phyloP scores from a whole-genome alignment of 352 stramenopile species.

The Phytophthora capsici region DNA sequence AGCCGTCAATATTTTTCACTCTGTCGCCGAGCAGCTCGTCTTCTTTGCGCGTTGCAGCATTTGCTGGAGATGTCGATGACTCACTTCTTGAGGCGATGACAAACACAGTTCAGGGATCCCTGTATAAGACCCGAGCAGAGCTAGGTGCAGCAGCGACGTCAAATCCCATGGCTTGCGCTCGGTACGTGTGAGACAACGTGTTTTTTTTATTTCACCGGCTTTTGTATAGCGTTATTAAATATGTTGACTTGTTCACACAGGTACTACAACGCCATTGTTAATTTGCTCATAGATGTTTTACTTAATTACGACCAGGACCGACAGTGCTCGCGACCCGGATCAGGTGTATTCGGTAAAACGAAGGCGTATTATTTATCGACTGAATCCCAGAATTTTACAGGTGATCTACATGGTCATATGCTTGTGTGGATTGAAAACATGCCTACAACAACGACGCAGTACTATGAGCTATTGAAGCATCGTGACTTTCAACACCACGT shows the following conservation, averaged over 20 bases:
- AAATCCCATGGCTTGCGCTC: background rate
- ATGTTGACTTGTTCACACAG: background rate
- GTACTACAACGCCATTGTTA: background rate
- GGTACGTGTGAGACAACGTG: no score
- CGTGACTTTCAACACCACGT: background rate
- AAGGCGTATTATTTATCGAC: no score
- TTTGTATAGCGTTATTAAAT: background rate
- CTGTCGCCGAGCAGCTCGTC: background rate
- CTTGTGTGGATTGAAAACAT: background rate
- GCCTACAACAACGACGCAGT: background rate
- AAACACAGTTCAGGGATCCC: background rate
- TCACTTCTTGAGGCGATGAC: background rate
- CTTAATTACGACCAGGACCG: background rate
- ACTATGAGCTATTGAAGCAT: background rate
- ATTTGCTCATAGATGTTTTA: background rate
- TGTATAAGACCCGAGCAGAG: background rate
- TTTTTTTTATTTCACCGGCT: no score
- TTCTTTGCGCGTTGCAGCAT: background rate
- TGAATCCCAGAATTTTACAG: background rate
- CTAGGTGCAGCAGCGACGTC: background rate
- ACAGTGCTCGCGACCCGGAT: background rate
- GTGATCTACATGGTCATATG: background rate
- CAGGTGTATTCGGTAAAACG: background rate
- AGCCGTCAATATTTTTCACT: background rate
- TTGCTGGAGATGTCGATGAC: background rate